phyloP scores from a whole-genome alignment of 176 grass and related monocot species.

The Carex cristatella region DNA sequence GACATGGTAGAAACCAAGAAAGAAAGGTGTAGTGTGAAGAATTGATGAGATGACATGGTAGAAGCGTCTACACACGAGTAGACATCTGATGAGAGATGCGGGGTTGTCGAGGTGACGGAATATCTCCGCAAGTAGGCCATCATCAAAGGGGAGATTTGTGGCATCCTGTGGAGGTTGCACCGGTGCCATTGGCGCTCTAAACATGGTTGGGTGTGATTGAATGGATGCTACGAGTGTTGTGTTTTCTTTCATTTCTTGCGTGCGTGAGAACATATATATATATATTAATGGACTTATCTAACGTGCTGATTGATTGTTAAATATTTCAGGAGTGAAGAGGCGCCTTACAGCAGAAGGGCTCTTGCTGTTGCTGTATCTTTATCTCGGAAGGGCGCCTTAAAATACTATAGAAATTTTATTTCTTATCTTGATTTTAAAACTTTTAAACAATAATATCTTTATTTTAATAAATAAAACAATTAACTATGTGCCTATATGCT shows the following conservation, averaged over 20 bases:
- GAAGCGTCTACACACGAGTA: neutral
- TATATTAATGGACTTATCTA: neutral
- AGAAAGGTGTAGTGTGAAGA: neutral
- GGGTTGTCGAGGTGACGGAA: neutral
- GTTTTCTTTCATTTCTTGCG: neutral
- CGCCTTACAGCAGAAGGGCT: no score
- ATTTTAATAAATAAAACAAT: no score
- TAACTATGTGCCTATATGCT: no score
- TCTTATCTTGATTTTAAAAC: no score
- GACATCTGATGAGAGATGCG: slow-evolving; percentile 8
- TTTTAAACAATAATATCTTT: no score
- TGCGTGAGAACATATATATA: neutral
- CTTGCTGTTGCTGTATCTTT: no score
- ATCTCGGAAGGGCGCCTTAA: no score
- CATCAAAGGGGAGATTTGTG: neutral
- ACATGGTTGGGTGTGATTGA: neutral
- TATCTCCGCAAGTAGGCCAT: neutral
- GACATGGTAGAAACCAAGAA: slow-evolving; percentile 14
- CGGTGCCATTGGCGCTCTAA: neutral
- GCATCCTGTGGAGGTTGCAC: neutral
- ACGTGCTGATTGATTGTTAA: neutral
- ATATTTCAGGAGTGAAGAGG: neutral
- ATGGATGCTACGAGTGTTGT: neutral
- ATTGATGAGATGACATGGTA: slow-evolving; percentile 6
- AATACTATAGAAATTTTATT: no score